phyloP scores from a whole-genome alignment of 2,329 filamentous ascomycete genomes.

The Fusarium dimerum region DNA sequence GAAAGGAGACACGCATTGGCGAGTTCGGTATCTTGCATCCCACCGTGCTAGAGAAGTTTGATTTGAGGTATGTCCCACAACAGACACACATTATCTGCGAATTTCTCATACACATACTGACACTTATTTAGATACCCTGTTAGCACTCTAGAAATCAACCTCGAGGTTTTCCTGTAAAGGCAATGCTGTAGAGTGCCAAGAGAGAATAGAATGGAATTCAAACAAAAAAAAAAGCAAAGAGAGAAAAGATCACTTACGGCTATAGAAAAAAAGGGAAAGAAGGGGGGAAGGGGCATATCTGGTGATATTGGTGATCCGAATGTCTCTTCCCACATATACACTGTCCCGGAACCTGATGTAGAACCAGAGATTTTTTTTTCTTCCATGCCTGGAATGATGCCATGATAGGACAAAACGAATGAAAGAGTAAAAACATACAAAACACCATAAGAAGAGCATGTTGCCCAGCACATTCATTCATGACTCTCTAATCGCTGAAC shows the following conservation, averaged over 20 bases:
- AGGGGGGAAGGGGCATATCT: not conserved
- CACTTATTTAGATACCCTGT: constrained; percentile 70
- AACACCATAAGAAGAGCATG: not conserved
- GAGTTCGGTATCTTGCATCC: constrained; percentile 95
- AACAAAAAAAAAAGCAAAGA: constrained; percentile 5
- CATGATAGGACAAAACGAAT: not conserved
- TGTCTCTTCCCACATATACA: not conserved
- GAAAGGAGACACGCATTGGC: constrained; percentile 77
- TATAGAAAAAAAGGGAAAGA: not conserved
- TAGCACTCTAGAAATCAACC: constrained; percentile 90
- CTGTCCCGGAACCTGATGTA: not conserved
- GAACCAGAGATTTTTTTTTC: not conserved
- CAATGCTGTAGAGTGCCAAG: constrained; percentile 1
- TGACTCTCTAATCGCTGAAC: not conserved
- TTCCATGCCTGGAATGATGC: not conserved
- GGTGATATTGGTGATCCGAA: not conserved
- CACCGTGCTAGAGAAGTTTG: constrained; percentile 88
- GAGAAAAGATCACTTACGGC: not conserved
- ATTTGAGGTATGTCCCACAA: constrained; percentile 65
- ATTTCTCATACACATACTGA: constrained; percentile 15
- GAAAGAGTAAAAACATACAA: not conserved
- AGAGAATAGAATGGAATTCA: constrained; percentile 14
- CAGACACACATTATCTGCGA: not conserved
- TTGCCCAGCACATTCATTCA: too few relatives aligned
- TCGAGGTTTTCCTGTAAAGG: constrained; percentile 82